These are phyloP conservation scores for Pezicula carpinea DNA, from an alignment of 2,329 filamentous ascomycete genomes.

Conservation along the genomic window DNA sequence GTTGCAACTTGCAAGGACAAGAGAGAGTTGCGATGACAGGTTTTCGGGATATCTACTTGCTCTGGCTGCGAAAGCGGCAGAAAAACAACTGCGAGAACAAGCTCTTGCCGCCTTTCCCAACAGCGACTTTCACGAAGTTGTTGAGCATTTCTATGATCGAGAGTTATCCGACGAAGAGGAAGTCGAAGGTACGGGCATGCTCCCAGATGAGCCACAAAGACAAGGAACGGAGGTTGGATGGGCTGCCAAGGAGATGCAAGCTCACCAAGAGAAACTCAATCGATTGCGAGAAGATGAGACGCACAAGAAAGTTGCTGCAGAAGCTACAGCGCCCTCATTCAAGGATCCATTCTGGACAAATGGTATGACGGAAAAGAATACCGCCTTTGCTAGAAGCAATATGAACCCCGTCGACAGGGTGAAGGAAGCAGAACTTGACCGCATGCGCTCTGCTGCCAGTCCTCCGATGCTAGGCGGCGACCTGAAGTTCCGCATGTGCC, in stretches of 20 bases:
- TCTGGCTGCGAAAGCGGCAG: conserved; percentile 73
- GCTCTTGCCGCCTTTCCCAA: conserved; percentile 74
- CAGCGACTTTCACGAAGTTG: conserved; percentile 40
- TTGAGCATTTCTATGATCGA: conserved; percentile 31
- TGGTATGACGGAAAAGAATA: conserved; percentile 25
- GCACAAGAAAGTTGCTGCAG: conserved; percentile 27
- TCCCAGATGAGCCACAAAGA: conserved; percentile 20
- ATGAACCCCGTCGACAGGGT: conserved; percentile 14
- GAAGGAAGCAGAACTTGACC: conserved; percentile 35
- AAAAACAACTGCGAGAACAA: conserved; percentile 73
- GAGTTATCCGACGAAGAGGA: conserved; percentile 30
- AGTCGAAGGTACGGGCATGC: conserved; percentile 24
- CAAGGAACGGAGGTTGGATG: conserved; percentile 28
- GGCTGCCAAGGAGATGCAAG: conserved; percentile 29
- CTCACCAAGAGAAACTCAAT: conserved; percentile 28
- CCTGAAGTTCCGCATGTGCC: conserved; percentile 74
- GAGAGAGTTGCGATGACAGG: conserved; percentile 69
- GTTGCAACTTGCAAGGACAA: conserved; percentile 44
- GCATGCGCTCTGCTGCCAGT: conserved; percentile 53
- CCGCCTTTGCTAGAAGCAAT: conserved; percentile 8
- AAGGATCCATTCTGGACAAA: conserved; percentile 31
- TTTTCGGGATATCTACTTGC: conserved; percentile 74
- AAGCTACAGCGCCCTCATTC: conserved; percentile 26
- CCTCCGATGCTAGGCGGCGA: conserved; percentile 88
- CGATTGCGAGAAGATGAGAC: conserved; percentile 28